phyloP scores from a whole-genome alignment of 129 eudicot genomes.

The Kitagawia praeruptora region DNA sequence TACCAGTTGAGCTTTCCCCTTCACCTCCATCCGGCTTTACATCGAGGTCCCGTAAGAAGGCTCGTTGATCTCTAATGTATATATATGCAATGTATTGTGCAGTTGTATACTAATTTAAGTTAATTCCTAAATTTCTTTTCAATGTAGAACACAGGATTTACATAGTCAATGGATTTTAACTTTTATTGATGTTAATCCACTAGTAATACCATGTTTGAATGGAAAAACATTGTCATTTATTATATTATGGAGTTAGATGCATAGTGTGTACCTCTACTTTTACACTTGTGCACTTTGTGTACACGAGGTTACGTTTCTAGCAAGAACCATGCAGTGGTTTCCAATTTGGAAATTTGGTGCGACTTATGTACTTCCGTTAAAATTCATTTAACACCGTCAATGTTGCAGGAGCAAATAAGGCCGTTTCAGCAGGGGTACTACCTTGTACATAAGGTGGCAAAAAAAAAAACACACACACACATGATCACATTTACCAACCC shows the following conservation, averaged over 20 bases:
- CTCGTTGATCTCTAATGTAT: conserved; percentile 32
- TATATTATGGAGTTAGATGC: background rate
- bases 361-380: no score
- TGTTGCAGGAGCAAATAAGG: no score
- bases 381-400: no score
- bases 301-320: no score
- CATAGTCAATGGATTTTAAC: conserved; percentile 12
- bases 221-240: conserved; percentile 6
- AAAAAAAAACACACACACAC: no score
- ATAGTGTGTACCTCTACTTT: no score
- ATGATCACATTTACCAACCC: no score
- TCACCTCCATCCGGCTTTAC: conserved; percentile 58
- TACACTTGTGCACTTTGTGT: no score
- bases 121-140: conserved; percentile 20
- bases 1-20: conserved; percentile 74
- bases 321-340: no score
- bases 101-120: conserved; percentile 28
- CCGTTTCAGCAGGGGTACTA: no score
- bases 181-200: background rate
- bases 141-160: conserved; percentile 22
- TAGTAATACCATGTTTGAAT: conserved; percentile 4
- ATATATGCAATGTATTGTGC: conserved; percentile 8
- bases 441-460: no score
- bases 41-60: conserved; percentile 60
- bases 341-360: no score